These are phyloP conservation scores for Colletotrichum eremochloae DNA, from an alignment of 2,329 filamentous ascomycete genomes.

Conservation along the genomic window DNA sequence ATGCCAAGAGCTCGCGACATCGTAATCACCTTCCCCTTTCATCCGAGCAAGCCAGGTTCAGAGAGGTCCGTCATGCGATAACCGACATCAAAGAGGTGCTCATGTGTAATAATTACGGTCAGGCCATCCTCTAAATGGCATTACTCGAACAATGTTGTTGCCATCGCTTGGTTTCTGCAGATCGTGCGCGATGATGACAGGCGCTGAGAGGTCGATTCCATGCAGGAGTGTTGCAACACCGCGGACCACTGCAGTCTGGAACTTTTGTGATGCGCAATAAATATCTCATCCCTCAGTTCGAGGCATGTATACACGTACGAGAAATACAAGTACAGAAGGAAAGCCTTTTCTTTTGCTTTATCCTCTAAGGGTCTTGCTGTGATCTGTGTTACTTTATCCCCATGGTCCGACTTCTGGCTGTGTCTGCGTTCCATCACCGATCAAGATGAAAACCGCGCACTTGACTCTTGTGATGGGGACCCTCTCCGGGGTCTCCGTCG, in stretches of 20 bases:
- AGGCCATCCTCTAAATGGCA: neutral
- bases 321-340: neutral
- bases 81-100: neutral
- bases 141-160: constrained; percentile 34
- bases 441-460: constrained; percentile 21
- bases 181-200: constrained; percentile 10
- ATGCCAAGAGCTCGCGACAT: constrained; percentile 32
- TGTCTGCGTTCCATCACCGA: neutral
- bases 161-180: constrained; percentile 32
- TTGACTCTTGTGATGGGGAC: constrained; percentile 12
- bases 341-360: neutral
- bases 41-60: neutral
- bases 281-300: neutral
- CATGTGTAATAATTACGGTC: neutral
- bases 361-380: neutral
- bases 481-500: constrained; percentile 19
- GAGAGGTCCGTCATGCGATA: neutral
- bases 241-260: neutral
- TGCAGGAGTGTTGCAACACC: constrained; percentile 2
- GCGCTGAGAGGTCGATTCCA: neutral
- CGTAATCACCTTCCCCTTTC: constrained; percentile 27
- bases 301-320: too few species aligned
- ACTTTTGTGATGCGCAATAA: constrained; percentile 12
- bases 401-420: neutral
- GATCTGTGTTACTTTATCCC: neutral